Percentiles rank a stretch among this genome's conserved stretches.
Conservation (phyloP, 2,329 filamentous ascomycete genomes). For the Pseudogymnoascus sp. region DNA sequence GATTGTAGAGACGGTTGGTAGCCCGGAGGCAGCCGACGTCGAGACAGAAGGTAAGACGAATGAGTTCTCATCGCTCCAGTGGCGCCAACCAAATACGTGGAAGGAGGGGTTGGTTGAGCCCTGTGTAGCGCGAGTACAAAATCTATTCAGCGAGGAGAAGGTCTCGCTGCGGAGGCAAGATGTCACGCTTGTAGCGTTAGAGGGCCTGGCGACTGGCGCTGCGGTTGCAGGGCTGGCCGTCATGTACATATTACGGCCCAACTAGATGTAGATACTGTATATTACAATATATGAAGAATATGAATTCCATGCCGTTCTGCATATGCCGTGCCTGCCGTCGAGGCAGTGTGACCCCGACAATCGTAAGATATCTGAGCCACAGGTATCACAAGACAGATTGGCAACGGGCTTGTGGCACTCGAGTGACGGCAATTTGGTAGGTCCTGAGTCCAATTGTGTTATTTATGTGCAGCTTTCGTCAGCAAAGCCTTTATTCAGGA, state of each 20-base stretch:
- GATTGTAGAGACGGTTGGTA: slow-evolving; percentile 15
- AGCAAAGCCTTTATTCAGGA: neutral
- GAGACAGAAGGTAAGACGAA: slow-evolving; percentile 19
- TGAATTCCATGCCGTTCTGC: slow-evolving; percentile 7
- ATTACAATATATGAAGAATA: slow-evolving; percentile 9
- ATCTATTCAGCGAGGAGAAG: slow-evolving; percentile 58
- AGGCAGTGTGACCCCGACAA: neutral
- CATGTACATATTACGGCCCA: slow-evolving; percentile 22
- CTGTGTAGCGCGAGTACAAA: slow-evolving; percentile 44
- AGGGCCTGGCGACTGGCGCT: slow-evolving; percentile 60
- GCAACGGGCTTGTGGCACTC: neutral
- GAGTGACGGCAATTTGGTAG: neutral
- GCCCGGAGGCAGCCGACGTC: neutral
- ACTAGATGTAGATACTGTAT: slow-evolving; percentile 10
- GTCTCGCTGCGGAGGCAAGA: slow-evolving; percentile 61
- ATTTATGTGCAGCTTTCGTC: neutral
- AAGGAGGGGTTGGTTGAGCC: slow-evolving; percentile 20
- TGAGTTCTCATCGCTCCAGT: slow-evolving; percentile 17
- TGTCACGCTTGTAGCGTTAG: slow-evolving; percentile 58
- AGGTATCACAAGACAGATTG: no score
- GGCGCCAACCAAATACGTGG: slow-evolving; percentile 14
- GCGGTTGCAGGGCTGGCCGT: slow-evolving; percentile 41
- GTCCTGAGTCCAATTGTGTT: neutral
- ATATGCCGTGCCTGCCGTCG: neutral
- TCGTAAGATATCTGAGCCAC: no score